phyloP scores from a whole-genome alignment of 2,329 filamentous ascomycete genomes.

The Alternaria sp. region DNA sequence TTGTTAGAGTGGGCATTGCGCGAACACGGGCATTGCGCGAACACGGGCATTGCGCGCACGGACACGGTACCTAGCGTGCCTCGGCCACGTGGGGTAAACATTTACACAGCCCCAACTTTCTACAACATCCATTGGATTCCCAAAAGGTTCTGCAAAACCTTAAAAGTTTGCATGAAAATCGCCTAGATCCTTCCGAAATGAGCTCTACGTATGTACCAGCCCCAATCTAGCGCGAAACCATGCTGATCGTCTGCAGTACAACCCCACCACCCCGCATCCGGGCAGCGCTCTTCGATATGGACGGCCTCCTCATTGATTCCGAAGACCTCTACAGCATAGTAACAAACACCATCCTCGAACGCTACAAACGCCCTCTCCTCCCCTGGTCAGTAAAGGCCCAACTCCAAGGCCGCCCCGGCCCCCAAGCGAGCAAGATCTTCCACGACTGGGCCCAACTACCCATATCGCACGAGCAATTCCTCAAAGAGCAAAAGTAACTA shows the following conservation, averaged over 20 bases:
- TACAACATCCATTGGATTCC: slow-evolving; percentile 12
- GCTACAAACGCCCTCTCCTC: slow-evolving; percentile 75
- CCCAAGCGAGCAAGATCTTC: slow-evolving; percentile 69
- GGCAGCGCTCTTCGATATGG: slow-evolving; percentile 98
- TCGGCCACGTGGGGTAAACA: slow-evolving; percentile 34
- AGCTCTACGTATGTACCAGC: slow-evolving; percentile 20
- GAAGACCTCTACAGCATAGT: slow-evolving; percentile 88
- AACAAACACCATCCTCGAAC: slow-evolving; percentile 81
- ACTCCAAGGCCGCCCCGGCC: slow-evolving; percentile 71
- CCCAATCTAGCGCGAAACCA: background rate
- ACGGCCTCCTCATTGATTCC: slow-evolving; percentile 91
- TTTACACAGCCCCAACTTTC: slow-evolving; percentile 22
- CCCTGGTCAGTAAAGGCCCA: slow-evolving; percentile 96
- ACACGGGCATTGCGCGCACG: too few species aligned
- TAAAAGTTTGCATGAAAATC: background rate
- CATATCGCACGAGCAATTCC: slow-evolving; percentile 74
- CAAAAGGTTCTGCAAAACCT: background rate
- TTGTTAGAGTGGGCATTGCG: too few species aligned
- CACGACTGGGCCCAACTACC: slow-evolving; percentile 87
- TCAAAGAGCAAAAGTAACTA: slow-evolving; percentile 65
- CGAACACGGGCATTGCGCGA: too few species aligned
- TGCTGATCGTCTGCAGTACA: slow-evolving; percentile 18
- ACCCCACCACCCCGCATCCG: slow-evolving; percentile 72
- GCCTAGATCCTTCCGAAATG: slow-evolving; percentile 20
- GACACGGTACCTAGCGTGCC: slow-evolving; percentile 23